Percentiles rank a stretch among this genome's conserved stretches.
Conservation (phyloP, 75 land plant species). For the Isoetes taiwanensis region DNA sequence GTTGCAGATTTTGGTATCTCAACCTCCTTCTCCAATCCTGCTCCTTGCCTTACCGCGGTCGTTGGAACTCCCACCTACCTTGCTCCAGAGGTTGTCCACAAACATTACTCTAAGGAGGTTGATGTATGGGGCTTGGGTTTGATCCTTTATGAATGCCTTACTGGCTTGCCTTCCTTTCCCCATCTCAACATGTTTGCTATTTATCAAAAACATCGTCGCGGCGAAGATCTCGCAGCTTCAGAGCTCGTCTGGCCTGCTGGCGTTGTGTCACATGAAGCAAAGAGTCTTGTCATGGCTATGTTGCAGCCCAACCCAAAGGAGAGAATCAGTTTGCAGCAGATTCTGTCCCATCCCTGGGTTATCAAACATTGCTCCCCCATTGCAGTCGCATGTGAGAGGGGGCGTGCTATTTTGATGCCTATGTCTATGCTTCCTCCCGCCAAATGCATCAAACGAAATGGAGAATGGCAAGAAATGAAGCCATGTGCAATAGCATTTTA, state of each 20-base stretch:
- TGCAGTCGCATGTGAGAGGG: too few relatives aligned
- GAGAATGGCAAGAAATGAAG: too few relatives aligned
- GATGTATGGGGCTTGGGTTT: conserved; percentile 4
- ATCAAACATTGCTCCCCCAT: too few relatives aligned
- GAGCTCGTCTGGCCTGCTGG: background rate
- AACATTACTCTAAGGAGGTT: background rate
- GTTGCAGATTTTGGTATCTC: conserved; percentile 1
- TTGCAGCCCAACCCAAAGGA: background rate
- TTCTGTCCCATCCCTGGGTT: conserved; percentile 1
- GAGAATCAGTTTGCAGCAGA: background rate
- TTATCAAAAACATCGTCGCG: background rate
- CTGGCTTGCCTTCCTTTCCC: background rate
- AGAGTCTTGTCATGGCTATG: background rate
- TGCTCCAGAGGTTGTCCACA: background rate
- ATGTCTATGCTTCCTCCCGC: too few relatives aligned
- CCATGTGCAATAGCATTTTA: too few relatives aligned
- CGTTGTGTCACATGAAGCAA: background rate
- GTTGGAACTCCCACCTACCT: background rate
- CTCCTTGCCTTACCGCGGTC: too few relatives aligned
- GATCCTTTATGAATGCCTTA: background rate
- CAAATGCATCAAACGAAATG: too few relatives aligned
- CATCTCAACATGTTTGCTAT: background rate
- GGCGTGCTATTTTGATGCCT: too few relatives aligned
- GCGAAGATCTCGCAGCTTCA: background rate
- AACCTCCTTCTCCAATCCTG: background rate